phyloP scores from a whole-genome alignment of 129 eudicot species.

The Logfia minima region DNA sequence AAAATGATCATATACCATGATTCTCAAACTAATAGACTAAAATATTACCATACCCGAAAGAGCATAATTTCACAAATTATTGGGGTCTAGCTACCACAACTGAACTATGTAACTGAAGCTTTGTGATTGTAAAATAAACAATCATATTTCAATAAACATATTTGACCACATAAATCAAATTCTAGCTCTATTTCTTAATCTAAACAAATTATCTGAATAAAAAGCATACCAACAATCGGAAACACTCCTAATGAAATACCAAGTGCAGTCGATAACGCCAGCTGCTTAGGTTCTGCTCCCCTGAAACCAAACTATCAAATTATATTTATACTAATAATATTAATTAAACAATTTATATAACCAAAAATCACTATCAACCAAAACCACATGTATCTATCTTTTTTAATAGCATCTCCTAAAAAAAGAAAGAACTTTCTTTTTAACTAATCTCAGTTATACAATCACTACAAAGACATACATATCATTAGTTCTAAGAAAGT shows the following conservation, averaged over 20 bases:
- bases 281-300: constrained; percentile 94
- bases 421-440: too few species aligned
- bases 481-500: background rate
- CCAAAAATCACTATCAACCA: constrained; percentile 1
- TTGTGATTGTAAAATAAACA: background rate
- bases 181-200: background rate
- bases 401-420: too few species aligned
- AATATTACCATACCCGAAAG: too few species aligned
- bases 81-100: too few species aligned
- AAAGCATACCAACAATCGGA: constrained; percentile 77
- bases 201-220: background rate
- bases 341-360: too few species aligned
- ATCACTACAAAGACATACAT: background rate
- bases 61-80: too few species aligned
- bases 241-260: constrained; percentile 82
- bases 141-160: background rate
- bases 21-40: too few species aligned
- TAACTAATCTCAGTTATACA: too few species aligned
- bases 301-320: constrained; percentile 32
- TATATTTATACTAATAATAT: too few species aligned
- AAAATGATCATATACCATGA: too few species aligned
- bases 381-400: background rate
- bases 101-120: too few species aligned
- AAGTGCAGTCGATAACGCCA: constrained; percentile 82
- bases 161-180: constrained; percentile 8